Percentiles rank a stretch among this genome's conserved stretches.
Conservation (phyloP, 306 rosid genomes). For the Citrullus mucosospermus region DNA sequence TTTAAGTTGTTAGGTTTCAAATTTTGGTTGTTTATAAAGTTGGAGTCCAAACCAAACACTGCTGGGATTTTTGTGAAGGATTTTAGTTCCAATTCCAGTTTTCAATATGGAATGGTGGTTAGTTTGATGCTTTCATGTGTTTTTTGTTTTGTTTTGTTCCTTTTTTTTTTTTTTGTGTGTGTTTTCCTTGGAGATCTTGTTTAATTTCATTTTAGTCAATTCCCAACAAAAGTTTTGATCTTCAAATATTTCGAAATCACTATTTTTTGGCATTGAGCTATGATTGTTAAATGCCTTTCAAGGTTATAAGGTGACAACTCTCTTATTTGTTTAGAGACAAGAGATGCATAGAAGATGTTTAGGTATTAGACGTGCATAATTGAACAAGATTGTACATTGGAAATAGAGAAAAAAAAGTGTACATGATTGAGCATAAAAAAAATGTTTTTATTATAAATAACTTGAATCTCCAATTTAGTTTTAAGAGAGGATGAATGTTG, state of each 20-base stretch:
- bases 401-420: background rate
- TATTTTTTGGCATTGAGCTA: background rate
- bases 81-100: constrained; percentile 7
- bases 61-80: background rate
- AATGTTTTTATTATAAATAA: background rate
- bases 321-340: background rate
- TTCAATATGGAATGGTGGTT: background rate
- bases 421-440: background rate
- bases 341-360: background rate
- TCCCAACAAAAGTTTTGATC: background rate
- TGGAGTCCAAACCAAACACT: background rate
- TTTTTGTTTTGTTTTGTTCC: background rate
- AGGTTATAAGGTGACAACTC: background rate
- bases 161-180: too few relatives aligned
- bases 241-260: background rate
- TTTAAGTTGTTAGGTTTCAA: constrained; percentile 4
- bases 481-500: background rate
- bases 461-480: background rate
- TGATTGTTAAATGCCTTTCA: background rate
- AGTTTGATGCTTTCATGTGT: background rate
- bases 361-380: background rate
- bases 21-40: background rate
- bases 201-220: background rate
- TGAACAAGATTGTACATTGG: background rate
- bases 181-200: background rate